These are phyloP conservation scores for Truncatella angustata DNA, from an alignment of 2,329 filamentous ascomycete genomes.

Conservation along the genomic window DNA sequence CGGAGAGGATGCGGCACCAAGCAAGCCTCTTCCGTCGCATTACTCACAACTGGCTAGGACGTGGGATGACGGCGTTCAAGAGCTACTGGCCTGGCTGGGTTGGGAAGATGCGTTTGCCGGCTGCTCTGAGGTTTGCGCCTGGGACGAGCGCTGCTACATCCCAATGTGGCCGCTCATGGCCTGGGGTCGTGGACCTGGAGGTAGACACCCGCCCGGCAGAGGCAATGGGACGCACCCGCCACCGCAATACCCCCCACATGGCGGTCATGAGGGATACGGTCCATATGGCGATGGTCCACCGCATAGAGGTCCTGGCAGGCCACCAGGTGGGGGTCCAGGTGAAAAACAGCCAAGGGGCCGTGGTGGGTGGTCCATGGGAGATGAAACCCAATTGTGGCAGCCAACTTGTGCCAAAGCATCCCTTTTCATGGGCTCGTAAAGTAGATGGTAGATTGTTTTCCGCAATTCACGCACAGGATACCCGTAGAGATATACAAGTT, in stretches of 20 bases:
- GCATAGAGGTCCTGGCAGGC: constrained; percentile 2
- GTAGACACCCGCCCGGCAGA: constrained; percentile 11
- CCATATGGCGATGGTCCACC: constrained; percentile 4
- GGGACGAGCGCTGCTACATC: constrained; percentile 45
- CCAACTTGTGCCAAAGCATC: constrained; percentile 24
- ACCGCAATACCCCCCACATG: constrained; percentile 6
- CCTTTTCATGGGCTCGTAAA: constrained; percentile 14
- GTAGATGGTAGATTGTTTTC: background rate
- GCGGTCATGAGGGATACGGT: background rate
- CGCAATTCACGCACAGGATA: background rate
- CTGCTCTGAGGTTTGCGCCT: constrained; percentile 38
- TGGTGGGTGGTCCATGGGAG: constrained; percentile 15
- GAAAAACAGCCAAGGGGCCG: constrained; percentile 3
- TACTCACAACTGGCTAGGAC: constrained; percentile 6
- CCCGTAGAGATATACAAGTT: no score
- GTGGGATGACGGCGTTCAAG: constrained; percentile 35
- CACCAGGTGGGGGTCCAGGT: constrained; percentile 8
- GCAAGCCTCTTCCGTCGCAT: background rate
- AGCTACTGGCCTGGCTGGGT: constrained; percentile 48
- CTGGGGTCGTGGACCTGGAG: constrained; percentile 8
- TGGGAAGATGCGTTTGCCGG: constrained; percentile 46
- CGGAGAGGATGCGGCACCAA: constrained; percentile 20
- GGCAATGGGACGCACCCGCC: constrained; percentile 14
- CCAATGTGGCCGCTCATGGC: constrained; percentile 47
- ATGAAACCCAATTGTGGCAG: constrained; percentile 23